Base-by-base conservation (phyloP, 2,329 filamentous ascomycete genomes). In the Aureobasidium sp. region DNA sequence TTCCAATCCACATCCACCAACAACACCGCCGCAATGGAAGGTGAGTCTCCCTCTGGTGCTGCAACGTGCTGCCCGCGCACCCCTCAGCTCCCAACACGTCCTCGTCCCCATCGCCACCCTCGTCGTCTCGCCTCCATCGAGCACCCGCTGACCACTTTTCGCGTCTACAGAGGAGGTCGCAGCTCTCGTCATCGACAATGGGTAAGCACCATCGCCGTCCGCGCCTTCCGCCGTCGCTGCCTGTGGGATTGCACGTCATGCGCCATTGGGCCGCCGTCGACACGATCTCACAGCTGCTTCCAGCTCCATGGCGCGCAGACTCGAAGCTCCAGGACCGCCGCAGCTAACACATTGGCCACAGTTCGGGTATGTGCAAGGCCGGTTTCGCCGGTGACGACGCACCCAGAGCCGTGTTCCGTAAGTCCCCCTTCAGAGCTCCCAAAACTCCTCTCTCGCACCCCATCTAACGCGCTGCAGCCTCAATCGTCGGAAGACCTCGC, bases 101-200 rank as follows among this genome's bases (percentile, higher is more conserved):
- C 13, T 35, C 10, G 25, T 43, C 38, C 15, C 27, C 38, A 58
- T 57, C 55, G 59, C 29, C 40, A 47, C 50, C 47, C 15, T 45
- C 27, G 33, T 19, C 57, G 37, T 51, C 47, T 25, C 35, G 23
- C 19, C 57, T 31, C 38, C 29, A 43, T n/a, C 25, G 29, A 42
- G 21, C 43, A 35, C 33, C 42, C 61, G 61, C 51, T 63, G 60
- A 69, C 45, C 65, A 25, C 25, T 57, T 65, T 54, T 65, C 61
- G 64, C 65, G 61, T 59, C 65, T 81, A 79, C 77, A 97, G 94
- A 99, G 86, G 94, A 99, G 90, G 94, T 99, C 81, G 94, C 94
- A 80, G 94, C 94, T 81, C 92, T 99, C 90, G 94, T 99, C 81
- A 97, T 99, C 83, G 94, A 99, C 92, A 99, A 99, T 97, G 94